Evolutionary conservation across 768 basidiomycete genomes (phyloP).

Genomic region (Amanita muscaria): DNA sequence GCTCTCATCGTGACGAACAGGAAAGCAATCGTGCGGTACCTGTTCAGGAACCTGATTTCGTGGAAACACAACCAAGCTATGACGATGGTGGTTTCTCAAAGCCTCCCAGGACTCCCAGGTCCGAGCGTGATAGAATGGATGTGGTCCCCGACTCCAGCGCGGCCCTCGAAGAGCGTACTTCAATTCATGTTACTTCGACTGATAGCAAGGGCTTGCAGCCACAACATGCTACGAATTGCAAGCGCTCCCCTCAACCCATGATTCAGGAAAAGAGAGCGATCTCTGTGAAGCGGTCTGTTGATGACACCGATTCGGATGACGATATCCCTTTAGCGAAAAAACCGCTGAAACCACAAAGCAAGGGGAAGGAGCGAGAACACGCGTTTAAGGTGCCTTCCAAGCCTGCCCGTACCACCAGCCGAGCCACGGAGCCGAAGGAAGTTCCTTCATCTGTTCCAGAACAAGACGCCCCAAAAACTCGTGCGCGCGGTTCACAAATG

Average conservation of each 20-base stretch:
- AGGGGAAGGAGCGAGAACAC: neutral
- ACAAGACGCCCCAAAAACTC: constrained; percentile 29
- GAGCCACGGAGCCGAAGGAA: constrained; percentile 28
- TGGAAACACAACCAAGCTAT: constrained; percentile 13
- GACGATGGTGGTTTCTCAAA: constrained; percentile 3
- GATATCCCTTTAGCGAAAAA: constrained; percentile 35
- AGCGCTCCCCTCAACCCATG: neutral
- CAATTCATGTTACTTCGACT: neutral
- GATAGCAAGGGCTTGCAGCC: neutral
- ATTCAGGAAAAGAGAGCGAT: constrained; percentile 1
- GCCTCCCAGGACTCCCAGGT: neutral
- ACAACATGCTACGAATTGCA: neutral
- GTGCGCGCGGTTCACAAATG: neutral
- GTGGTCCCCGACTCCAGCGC: constrained; percentile 62
- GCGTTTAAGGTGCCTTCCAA: neutral
- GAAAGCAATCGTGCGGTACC: neutral
- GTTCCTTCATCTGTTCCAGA: constrained; percentile 56
- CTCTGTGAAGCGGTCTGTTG: neutral
- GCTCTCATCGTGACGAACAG: neutral
- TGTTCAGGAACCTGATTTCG: neutral
- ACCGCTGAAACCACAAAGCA: neutral
- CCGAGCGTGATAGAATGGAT: constrained; percentile 28
- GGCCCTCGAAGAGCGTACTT: constrained; percentile 21
- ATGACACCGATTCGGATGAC: constrained; percentile 23
- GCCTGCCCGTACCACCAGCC: neutral